These are phyloP conservation scores for Corchorus capsularis DNA, from an alignment of 345 rosid species.

Conservation along the genomic window DNA sequence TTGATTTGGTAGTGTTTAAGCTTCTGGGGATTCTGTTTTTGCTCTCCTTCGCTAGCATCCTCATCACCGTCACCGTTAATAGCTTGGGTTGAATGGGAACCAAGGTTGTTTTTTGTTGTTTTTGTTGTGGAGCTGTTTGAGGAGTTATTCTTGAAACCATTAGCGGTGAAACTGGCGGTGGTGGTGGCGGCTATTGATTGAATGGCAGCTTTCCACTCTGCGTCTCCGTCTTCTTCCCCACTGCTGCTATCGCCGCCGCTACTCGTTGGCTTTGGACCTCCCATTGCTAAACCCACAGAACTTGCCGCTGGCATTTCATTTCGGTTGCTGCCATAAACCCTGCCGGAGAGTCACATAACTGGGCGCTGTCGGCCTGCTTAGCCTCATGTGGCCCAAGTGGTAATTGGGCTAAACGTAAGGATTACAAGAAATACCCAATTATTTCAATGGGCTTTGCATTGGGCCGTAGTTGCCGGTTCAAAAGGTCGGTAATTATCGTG, in stretches of 20 bases:
- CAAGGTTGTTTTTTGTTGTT: background rate
- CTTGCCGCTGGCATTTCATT: background rate
- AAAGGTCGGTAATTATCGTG: background rate
- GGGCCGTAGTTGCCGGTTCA: slow-evolving; percentile 2
- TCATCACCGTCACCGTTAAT: background rate
- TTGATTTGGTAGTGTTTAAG: slow-evolving; percentile 73
- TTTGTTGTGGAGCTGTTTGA: slow-evolving; percentile 12
- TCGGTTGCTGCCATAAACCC: background rate
- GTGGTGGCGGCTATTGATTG: slow-evolving; percentile 65
- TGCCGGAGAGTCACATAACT: background rate
- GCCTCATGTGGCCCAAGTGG: background rate
- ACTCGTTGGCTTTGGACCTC: slow-evolving; percentile 16
- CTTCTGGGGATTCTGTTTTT: slow-evolving; percentile 49
- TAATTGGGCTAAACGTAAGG: background rate
- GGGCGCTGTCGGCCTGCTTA: background rate
- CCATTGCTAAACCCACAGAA: slow-evolving; percentile 25
- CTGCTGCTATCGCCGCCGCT: slow-evolving; percentile 45
- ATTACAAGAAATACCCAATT: background rate
- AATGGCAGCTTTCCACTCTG: slow-evolving; percentile 78
- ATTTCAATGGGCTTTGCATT: background rate
- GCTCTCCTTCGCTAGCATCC: slow-evolving; percentile 33
- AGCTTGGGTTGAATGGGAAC: slow-evolving; percentile 10
- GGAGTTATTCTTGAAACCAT: slow-evolving; percentile 18
- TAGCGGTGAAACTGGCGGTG: slow-evolving; percentile 43
- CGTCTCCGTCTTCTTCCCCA: slow-evolving; percentile 71